phyloP scores from a whole-genome alignment of 148 eudicot genomes.

The Oxyria digyna region DNA sequence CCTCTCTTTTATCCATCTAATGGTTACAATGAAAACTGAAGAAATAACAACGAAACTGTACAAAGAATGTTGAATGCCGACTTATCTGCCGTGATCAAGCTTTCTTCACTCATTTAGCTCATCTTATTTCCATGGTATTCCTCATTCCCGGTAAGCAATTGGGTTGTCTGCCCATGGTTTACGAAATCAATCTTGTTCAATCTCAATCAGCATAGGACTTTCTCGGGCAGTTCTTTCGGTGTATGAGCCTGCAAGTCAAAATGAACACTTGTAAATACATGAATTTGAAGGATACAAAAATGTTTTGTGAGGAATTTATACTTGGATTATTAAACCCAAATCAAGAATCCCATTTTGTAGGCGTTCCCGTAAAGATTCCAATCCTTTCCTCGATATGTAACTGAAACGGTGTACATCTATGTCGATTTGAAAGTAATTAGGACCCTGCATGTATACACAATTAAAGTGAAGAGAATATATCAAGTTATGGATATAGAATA shows the following conservation, averaged over 20 bases:
- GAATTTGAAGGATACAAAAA: not conserved
- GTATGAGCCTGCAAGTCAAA: constrained; percentile 48
- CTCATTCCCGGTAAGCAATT: not conserved
- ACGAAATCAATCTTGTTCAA: constrained; percentile 70
- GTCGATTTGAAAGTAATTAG: constrained; percentile 59
- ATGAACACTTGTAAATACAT: not conserved
- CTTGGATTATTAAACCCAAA: constrained; percentile 61
- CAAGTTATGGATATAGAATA: not conserved
- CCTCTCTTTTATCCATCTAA: not conserved
- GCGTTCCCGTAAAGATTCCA: constrained; percentile 52
- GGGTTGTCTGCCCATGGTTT: constrained; percentile 65
- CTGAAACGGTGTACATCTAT: constrained; percentile 64
- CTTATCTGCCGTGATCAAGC: not conserved
- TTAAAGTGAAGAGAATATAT: not conserved
- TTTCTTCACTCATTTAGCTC: not conserved
- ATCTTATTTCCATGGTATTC: not conserved
- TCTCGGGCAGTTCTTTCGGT: constrained; percentile 82
- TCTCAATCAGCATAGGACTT: constrained; percentile 58
- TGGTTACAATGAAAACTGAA: not conserved
- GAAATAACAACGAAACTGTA: not conserved
- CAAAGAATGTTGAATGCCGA: constrained; percentile 4
- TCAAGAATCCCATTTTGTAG: constrained; percentile 37
- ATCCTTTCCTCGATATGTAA: constrained; percentile 64
- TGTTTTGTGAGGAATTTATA: constrained; percentile 6
- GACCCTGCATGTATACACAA: constrained; percentile 21